Conservation (phyloP, 1,284 basidiomycete genomes). For the Fomitopsis pinicola region DNA sequence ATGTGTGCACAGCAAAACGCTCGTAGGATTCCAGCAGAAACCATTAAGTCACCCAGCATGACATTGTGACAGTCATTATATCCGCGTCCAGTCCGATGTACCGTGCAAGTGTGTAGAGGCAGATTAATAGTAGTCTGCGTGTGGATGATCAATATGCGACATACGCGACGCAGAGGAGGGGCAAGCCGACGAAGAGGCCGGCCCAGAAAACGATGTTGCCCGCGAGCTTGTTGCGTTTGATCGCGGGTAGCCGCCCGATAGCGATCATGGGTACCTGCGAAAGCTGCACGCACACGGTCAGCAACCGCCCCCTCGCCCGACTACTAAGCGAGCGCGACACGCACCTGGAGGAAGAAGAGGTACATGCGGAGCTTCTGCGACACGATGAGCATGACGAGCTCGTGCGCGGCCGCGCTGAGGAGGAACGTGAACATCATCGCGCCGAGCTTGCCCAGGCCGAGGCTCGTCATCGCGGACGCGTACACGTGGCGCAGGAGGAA, state of each 20-base stretch:
- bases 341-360: constrained; percentile 62
- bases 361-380: constrained; percentile 89
- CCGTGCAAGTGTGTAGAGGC: too few relatives aligned
- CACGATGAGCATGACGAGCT: constrained; percentile 96
- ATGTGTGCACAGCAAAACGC: neutral
- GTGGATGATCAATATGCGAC: constrained; percentile 51
- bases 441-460: constrained; percentile 67
- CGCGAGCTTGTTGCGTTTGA: constrained; percentile 77
- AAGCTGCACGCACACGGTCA: constrained; percentile 46
- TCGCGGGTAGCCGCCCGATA: constrained; percentile 68
- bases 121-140: too few relatives aligned
- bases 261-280: constrained; percentile 91
- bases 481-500: constrained; percentile 96
- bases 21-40: too few relatives aligned
- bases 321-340: neutral
- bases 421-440: constrained; percentile 94
- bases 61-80: too few relatives aligned
- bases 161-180: constrained; percentile 86
- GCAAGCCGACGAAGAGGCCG: constrained; percentile 88
- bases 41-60: too few relatives aligned
- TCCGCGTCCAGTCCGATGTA: too few relatives aligned
- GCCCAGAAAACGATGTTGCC: constrained; percentile 92
- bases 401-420: constrained; percentile 84
- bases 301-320: neutral
- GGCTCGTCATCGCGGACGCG: constrained; percentile 78